A percentile compares a stretch with the other conserved stretches of the same genome.
Conservation (phyloP, 2,329 filamentous ascomycete genomes). For the Fusarium virguliforme region DNA sequence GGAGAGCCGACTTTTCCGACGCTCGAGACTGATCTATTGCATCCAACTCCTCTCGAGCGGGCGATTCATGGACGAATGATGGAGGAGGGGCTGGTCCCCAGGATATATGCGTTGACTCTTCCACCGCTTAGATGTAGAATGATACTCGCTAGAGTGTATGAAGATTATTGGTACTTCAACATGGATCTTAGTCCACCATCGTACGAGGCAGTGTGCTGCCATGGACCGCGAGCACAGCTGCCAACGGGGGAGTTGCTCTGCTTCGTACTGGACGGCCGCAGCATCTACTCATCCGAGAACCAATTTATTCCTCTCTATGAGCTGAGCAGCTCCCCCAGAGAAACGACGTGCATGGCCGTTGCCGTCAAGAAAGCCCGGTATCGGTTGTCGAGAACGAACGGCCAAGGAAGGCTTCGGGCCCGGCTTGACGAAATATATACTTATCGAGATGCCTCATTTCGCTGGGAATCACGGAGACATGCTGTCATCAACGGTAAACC, state of each 20-base stretch:
- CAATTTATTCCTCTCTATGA: background rate
- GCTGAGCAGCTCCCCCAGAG: background rate
- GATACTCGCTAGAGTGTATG: background rate
- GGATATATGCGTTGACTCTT: background rate
- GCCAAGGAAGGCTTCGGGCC: background rate
- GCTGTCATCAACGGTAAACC: background rate
- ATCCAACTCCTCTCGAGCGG: background rate
- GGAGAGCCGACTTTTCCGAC: constrained; percentile 1
- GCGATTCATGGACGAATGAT: background rate
- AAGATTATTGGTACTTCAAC: background rate
- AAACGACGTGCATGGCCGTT: background rate
- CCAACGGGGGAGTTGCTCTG: background rate
- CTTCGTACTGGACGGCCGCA: background rate
- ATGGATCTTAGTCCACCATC: background rate
- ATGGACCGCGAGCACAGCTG: constrained; percentile 7
- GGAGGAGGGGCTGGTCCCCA: background rate
- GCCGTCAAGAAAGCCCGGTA: background rate
- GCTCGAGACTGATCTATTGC: background rate
- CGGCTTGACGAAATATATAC: background rate
- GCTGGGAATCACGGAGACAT: background rate
- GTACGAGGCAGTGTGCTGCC: background rate
- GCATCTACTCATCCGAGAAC: background rate
- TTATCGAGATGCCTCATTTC: background rate
- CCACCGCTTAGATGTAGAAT: too few relatives aligned
- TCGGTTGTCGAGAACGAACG: background rate